A percentile compares a stretch with the other conserved stretches of the same genome.
These are phyloP conservation scores for Pseudohalonectria lignicola DNA, from an alignment of 2,329 filamentous ascomycete genomes.

Conservation along the genomic window DNA sequence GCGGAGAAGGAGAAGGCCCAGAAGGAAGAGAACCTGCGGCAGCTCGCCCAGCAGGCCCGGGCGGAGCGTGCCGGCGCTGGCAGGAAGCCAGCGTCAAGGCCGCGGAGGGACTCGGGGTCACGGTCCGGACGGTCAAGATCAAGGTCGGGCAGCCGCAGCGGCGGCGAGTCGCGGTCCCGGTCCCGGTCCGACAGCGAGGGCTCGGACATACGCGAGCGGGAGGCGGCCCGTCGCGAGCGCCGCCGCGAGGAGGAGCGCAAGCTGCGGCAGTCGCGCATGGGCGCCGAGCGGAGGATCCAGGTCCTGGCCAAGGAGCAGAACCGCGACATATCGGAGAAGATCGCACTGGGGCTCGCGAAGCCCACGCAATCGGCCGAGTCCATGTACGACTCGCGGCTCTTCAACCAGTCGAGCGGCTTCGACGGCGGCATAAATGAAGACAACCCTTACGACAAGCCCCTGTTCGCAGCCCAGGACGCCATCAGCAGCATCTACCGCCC, in stretches of 20 bases:
- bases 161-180: constrained; percentile 35
- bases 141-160: constrained; percentile 20
- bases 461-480: constrained; percentile 92
- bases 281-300: constrained; percentile 80
- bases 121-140: constrained; percentile 17
- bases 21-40: constrained; percentile 85
- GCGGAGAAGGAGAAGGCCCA: constrained; percentile 93
- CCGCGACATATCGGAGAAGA: constrained; percentile 93
- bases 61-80: constrained; percentile 59
- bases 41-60: constrained; percentile 81
- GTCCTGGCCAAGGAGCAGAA: constrained; percentile 92
- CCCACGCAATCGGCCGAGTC: constrained; percentile 84
- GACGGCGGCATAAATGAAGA: constrained; percentile 93
- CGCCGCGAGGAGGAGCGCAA: constrained; percentile 79
- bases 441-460: constrained; percentile 90
- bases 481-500: constrained; percentile 91
- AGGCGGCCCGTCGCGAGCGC: constrained; percentile 66
- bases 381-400: constrained; percentile 94
- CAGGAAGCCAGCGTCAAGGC: no score
- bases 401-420: constrained; percentile 90
- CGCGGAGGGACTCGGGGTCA: constrained; percentile 12
- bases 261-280: constrained; percentile 89
- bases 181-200: constrained; percentile 48
- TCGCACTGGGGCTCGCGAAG: constrained; percentile 87
- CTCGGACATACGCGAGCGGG: constrained; percentile 62